Evolutionary conservation across 768 basidiomycete species (phyloP), one percentile per base, ranked within the genome.

Genomic region (Sutorius australiensis): DNA sequence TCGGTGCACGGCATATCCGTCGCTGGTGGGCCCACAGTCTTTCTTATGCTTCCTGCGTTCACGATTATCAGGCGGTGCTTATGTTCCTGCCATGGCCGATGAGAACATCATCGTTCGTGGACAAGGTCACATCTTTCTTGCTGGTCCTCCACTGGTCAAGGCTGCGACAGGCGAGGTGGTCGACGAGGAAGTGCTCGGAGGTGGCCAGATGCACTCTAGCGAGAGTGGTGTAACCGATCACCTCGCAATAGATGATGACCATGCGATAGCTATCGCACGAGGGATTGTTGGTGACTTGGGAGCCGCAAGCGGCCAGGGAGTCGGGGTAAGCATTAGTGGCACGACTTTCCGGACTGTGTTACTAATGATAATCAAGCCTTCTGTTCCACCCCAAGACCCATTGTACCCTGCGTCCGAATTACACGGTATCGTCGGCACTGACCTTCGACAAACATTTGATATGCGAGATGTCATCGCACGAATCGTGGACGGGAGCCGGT

Each of bases 71-170:
- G 88, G 89, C 51, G 93, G 93, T 53, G 93, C 93, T 37, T 95
- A 93, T 71, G 92, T 95, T 39, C 93, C 94, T 27, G 94, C 94
- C 3, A 95, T 98, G 91, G 91, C 93, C 1, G 94, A 98, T 64
- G 91, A 94, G 71, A 94, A 92, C 57, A 80, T 92, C 61, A 94
- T 92, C 56, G 90, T 92, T 31, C 83, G 85, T 54, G 88, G 94
- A 54, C 93, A 95, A 72, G 94, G 94, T 0, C 87, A 81, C 16
- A 97, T 98, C 59, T 97, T 97, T 75, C 79, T 98, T 16, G 94
- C 94, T 13, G 94, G 94, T 0, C 95, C 95, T 11, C 94, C 94
- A 9, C 78, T 98, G 11, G 94, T 98, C 50, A 94, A 92, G 66
- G 94, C 94, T 1, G 94, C 94, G 1, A 94, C 93, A 0, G 94